Base-by-base conservation (phyloP, 768 basidiomycete species). In the Tricholoma sp. region DNA sequence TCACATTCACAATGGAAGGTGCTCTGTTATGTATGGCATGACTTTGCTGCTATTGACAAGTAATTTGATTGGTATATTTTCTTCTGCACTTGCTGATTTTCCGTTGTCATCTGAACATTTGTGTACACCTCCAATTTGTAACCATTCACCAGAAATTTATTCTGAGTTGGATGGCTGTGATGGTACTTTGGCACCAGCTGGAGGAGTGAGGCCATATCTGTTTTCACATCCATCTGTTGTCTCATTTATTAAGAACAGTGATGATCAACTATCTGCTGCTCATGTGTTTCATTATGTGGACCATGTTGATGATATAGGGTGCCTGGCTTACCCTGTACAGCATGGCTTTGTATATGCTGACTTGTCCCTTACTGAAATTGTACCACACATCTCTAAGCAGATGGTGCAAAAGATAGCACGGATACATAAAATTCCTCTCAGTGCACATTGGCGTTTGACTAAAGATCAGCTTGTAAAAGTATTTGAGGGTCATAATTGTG, bases 301-400 rank as follows among this genome's bases (percentile, higher is more conserved):
- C 34, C 51, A 52, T 52, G 51, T 14, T 21, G 51, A 52, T 52
- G 51, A 39, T 5, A 21, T 35, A 34, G 51, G 51, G 1, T 39
- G 37, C 34, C 34, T 52, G 10, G 31, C 51, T 4, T 52, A 52
- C 19, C 51, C 51, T 39, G 51, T 52, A 10, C 5, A 52, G 18
- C 34, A 52, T 52, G 34, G 51, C 9, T 52, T 35, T 52, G 51
- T 52, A 7, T 10, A 52, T 52, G 51, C 51, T 10, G 37, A 52
- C 24, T 21, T 52, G 21, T n/a, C 34, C 18, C 37, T 52, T 35
- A 34, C 19, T 35, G 51, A 52, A 2, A 21, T 52, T 21, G 24
- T 52, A 5, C 51, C 51, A 21, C 51, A 52, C 12, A 4, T 52
- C 12, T 52, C 51, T 39, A 39, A 22, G 24, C 32, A 52, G 51